These are phyloP conservation scores for Ulmus americana DNA, from an alignment of 331 rosid species.

Conservation along the genomic window DNA sequence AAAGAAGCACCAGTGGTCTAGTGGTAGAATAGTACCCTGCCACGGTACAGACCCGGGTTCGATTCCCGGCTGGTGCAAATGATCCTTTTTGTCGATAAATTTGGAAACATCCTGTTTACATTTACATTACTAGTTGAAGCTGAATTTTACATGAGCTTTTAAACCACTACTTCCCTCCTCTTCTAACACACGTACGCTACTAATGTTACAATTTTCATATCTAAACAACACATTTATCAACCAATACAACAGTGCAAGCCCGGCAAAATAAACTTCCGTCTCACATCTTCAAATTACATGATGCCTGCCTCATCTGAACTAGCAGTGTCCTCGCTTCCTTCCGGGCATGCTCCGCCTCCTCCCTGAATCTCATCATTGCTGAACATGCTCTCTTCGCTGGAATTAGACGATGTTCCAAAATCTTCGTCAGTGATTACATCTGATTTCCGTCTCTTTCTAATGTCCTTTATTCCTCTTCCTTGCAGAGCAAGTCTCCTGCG, in stretches of 20 bases:
- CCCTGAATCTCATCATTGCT: slow-evolving; percentile 72
- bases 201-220: slow-evolving; percentile 22
- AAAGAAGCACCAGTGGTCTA: slow-evolving; percentile 51
- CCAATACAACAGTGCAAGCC: not conserved
- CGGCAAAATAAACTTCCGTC: not conserved
- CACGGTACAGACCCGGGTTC: slow-evolving; percentile 63
- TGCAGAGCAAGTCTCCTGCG: slow-evolving; percentile 90
- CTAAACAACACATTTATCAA: not conserved
- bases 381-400: slow-evolving; percentile 73
- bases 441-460: slow-evolving; percentile 54
- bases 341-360: slow-evolving; percentile 46
- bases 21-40: slow-evolving; percentile 64
- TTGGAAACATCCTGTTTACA: too few relatives aligned
- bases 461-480: slow-evolving; percentile 81
- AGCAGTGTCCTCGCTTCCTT: slow-evolving; percentile 60
- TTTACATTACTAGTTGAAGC: too few relatives aligned
- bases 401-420: slow-evolving; percentile 52
- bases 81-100: too few relatives aligned
- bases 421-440: slow-evolving; percentile 57
- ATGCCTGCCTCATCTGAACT: slow-evolving; percentile 67
- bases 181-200: slow-evolving; percentile 33
- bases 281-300: slow-evolving; percentile 21
- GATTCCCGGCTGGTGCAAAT: slow-evolving; percentile 67
- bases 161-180: too few relatives aligned
- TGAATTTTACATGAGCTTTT: too few relatives aligned